These are phyloP conservation scores for Poa pratensis DNA, from an alignment of 176 grass and related monocot genomes.

Conservation along the genomic window DNA sequence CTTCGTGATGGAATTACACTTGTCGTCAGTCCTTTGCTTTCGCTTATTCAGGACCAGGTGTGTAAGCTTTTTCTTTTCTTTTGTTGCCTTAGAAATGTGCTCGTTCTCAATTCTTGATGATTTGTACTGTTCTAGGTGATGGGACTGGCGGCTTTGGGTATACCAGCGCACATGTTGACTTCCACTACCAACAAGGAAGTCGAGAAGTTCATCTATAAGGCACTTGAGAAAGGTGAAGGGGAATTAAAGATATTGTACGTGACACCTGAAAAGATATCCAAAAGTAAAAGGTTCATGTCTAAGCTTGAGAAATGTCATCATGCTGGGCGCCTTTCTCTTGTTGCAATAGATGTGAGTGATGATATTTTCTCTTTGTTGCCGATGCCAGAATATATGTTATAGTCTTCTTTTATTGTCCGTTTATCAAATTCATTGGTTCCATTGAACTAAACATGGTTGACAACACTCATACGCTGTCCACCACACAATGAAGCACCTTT, in stretches of 20 bases:
- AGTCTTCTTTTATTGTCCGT: neutral
- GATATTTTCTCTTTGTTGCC: slow-evolving; percentile 19
- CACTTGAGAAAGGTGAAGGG: slow-evolving; percentile 89
- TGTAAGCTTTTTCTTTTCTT: slow-evolving; percentile 34
- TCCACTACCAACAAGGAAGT: slow-evolving; percentile 85
- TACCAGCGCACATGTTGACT: slow-evolving; percentile 84
- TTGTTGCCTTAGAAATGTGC: slow-evolving; percentile 23
- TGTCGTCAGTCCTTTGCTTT: slow-evolving; percentile 88
- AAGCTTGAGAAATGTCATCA: slow-evolving; percentile 97
- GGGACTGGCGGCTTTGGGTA: slow-evolving; percentile 85
- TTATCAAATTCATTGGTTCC: neutral
- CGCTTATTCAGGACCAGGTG: slow-evolving; percentile 94
- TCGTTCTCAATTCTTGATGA: slow-evolving; percentile 32
- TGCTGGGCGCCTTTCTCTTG: slow-evolving; percentile 80
- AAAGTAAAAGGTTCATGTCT: slow-evolving; percentile 98
- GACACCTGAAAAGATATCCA: slow-evolving; percentile 97
- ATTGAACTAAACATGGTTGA: slow-evolving; percentile 10
- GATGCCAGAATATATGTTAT: neutral
- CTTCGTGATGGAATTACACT: slow-evolving; percentile 74
- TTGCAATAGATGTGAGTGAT: slow-evolving; percentile 94
- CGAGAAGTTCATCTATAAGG: slow-evolving; percentile 83
- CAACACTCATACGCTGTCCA: slow-evolving; percentile 9
- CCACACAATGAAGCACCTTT: slow-evolving; percentile 26
- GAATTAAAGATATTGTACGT: slow-evolving; percentile 90
- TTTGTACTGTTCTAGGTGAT: slow-evolving; percentile 66